Percentiles rank a stretch among this genome's conserved stretches.
These are phyloP conservation scores for Cardamine occulta DNA, from an alignment of 345 rosid species.

Conservation along the genomic window DNA sequence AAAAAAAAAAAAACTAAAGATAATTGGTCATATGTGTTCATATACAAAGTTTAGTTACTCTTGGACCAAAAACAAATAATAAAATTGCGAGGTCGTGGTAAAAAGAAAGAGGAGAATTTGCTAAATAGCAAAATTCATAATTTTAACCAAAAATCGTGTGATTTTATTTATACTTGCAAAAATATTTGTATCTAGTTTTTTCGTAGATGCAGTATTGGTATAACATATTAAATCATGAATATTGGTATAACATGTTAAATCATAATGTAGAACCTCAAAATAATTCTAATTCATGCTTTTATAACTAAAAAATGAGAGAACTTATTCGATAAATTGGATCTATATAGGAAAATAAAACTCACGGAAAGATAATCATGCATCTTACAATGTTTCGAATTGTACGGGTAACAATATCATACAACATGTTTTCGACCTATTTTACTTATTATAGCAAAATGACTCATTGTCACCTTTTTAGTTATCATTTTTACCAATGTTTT, in stretches of 20 bases:
- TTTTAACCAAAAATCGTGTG: neutral
- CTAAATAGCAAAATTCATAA: neutral
- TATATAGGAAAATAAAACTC: too few species aligned
- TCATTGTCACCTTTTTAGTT: neutral
- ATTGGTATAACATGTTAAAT: too few species aligned
- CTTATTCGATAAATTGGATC: neutral
- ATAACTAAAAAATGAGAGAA: neutral
- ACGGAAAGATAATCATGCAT: too few species aligned
- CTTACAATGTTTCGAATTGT: too few species aligned
- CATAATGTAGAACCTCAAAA: neutral
- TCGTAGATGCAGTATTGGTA: neutral
- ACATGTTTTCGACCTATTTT: neutral
- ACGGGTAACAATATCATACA: neutral
- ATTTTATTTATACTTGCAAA: neutral
- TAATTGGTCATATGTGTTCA: neutral
- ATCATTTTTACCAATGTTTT: neutral
- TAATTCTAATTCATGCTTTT: neutral
- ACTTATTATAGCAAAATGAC: too few species aligned
- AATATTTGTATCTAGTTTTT: neutral
- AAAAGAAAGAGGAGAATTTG: neutral
- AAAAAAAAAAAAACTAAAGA: neutral
- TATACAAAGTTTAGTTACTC: constrained; percentile 26
- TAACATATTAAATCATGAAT: too few species aligned
- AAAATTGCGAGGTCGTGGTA: constrained; percentile 15
- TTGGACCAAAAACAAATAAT: constrained; percentile 12